Evolutionary conservation across 2,329 filamentous ascomycete species (phyloP).

Genomic region (Colletotrichum cuscutae): DNA sequence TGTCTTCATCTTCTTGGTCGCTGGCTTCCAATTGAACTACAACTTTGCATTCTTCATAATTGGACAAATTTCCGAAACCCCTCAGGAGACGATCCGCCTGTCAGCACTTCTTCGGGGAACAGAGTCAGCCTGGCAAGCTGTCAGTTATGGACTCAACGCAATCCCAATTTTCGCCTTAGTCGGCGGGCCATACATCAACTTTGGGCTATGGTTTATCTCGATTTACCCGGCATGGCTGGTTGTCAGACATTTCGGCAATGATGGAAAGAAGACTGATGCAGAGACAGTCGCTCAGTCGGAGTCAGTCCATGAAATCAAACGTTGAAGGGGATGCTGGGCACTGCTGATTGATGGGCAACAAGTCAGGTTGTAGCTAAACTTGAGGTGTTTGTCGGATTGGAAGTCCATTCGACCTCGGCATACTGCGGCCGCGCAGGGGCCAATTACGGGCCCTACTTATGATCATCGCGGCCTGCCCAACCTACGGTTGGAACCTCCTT

Average conservation of each 20-base stretch:
- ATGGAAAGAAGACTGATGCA: not conserved
- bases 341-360: not conserved
- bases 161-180: constrained; percentile 69
- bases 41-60: constrained; percentile 77
- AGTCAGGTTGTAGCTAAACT: no score
- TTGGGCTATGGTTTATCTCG: constrained; percentile 70
- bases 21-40: constrained; percentile 78
- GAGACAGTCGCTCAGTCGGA: constrained; percentile 4
- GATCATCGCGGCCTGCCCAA: no score
- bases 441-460: no score
- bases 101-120: constrained; percentile 72
- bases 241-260: constrained; percentile 2
- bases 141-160: constrained; percentile 74
- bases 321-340: not conserved
- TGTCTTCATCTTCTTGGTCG: constrained; percentile 68
- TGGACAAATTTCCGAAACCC: constrained; percentile 66
- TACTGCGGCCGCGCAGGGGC: no score
- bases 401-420: no score
- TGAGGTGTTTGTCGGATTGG: no score
- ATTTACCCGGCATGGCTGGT: constrained; percentile 73
- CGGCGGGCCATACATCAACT: constrained; percentile 74
- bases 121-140: constrained; percentile 75
- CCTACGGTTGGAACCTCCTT: no score
- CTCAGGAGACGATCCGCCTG: constrained; percentile 72
- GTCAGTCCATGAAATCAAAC: not conserved